These are phyloP conservation scores for Ogataea thermomethanolica DNA, from an alignment of 805 yeast species.

Conservation along the genomic window DNA sequence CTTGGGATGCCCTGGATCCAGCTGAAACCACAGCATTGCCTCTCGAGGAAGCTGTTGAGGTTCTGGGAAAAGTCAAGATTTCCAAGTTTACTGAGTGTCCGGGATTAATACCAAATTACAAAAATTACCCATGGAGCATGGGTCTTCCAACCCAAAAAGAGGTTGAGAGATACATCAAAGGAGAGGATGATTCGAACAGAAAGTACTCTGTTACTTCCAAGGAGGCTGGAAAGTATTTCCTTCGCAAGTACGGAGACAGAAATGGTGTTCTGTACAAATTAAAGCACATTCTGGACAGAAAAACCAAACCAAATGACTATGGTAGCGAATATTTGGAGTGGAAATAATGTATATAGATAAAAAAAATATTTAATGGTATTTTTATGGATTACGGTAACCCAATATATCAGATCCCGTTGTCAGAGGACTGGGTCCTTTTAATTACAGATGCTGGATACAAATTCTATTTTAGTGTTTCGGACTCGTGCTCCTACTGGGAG, in stretches of 20 bases:
- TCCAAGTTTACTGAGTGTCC: conserved; percentile 33
- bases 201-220: conserved; percentile 63
- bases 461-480: conserved; percentile 19
- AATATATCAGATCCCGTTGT: conserved; percentile 8
- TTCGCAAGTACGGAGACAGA: conserved; percentile 44
- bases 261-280: conserved; percentile 64
- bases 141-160: conserved; percentile 77
- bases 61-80: conserved; percentile 36
- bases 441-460: conserved; percentile 24
- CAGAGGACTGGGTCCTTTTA: conserved; percentile 22
- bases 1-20: conserved; percentile 27
- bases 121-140: conserved; percentile 53
- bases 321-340: conserved; percentile 46
- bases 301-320: conserved; percentile 42
- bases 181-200: conserved; percentile 62
- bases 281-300: conserved; percentile 54
- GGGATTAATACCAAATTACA: conserved; percentile 36
- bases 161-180: conserved; percentile 63
- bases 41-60: conserved; percentile 19
- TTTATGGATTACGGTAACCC: conserved; percentile 8
- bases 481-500: conserved; percentile 24
- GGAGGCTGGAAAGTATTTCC: conserved; percentile 67
- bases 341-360: conserved; percentile 24
- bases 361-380: conserved; percentile 1
- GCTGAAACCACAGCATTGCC: conserved; percentile 11